Base-by-base conservation (phyloP, 495 filamentous ascomycete genomes). In the Aspergillus hancockii region DNA sequence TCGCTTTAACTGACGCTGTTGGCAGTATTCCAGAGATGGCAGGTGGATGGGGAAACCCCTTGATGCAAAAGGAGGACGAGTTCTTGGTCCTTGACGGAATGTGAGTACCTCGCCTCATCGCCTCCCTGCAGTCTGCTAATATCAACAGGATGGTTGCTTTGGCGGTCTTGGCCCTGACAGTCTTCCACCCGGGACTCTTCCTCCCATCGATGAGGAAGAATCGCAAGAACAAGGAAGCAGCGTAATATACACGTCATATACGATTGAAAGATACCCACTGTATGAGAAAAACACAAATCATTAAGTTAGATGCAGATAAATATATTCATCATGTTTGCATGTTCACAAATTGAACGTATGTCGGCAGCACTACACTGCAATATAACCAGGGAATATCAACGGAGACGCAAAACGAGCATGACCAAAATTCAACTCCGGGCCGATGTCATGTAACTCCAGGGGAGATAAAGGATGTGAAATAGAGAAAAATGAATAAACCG, bases 1-100 rank as follows among this genome's bases (percentile, higher is more conserved):
- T 53, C 21, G 30, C 34, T 36, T 3, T n/a, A n/a, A 32, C 41
- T 54, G 25, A 36, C 18, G 1, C 19, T 21, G 23, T 41, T 7
- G 50, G 14, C 18, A 68, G 66, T 62, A 63, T 68, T 21, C 66
- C 66, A 18, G 66, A 68, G 68, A 87, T 89, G 83, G 80, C 82
- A 6, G 85, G 84, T 10, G 88, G 88, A 12, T 90, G 86, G 86
- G 83, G 84, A 6, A 87, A 83, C 66, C 65, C 76, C 0, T 77
- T 88, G 61, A 90, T 89, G 86, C 85, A 83, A 62, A 81, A 86
- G 59, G 83, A 90, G 70, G 63, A 75, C 22, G 80, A 82, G 18
- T 89, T 90, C 63, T 78, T 88, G 19, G 79, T 82, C 13, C 72
- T 90, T 40, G 87, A 90, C 67, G 72, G 80, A 64, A 76, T 78